Evolutionary conservation across 2,329 filamentous ascomycete species (phyloP).

Genomic region (Penicillium sp.): DNA sequence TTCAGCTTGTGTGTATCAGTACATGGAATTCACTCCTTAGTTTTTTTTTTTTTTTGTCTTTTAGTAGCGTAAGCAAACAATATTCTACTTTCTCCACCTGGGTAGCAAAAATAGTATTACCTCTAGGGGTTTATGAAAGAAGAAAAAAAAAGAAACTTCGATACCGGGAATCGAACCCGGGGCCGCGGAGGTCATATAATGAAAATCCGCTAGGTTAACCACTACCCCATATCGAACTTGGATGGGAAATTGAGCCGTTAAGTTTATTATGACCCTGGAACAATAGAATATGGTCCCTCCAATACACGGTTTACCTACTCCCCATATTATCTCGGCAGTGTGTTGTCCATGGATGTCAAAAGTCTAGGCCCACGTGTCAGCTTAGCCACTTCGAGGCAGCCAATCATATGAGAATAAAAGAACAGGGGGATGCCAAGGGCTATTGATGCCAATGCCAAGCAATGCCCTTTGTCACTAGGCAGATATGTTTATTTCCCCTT

Average conservation of each 20-base stretch:
- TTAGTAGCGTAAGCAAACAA: too few relatives aligned
- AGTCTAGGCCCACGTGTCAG: too few relatives aligned
- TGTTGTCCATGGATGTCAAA: too few relatives aligned
- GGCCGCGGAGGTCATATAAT: background rate
- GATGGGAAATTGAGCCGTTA: accelerated
- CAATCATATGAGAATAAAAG: background rate
- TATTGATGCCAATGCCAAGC: background rate
- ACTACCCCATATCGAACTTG: constrained; percentile 8
- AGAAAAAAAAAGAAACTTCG: background rate
- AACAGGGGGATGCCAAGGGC: background rate
- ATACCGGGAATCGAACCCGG: constrained; percentile 10
- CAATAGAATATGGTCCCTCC: too few relatives aligned
- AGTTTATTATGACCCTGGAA: background rate
- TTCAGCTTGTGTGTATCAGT: constrained; percentile 5
- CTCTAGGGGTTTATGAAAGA: background rate
- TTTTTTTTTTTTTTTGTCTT: background rate
- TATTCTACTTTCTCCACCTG: too few relatives aligned
- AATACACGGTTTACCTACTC: too few relatives aligned
- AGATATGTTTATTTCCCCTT: constrained; percentile 3
- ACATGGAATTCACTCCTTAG: constrained; percentile 6
- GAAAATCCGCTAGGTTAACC: constrained; percentile 8
- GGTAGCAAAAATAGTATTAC: background rate
- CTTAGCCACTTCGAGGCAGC: background rate
- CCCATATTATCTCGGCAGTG: too few relatives aligned
- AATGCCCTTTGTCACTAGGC: background rate